These are phyloP conservation scores for Penicillium griseofulvum DNA, from an alignment of 2,329 filamentous ascomycete genomes.

Conservation along the genomic window DNA sequence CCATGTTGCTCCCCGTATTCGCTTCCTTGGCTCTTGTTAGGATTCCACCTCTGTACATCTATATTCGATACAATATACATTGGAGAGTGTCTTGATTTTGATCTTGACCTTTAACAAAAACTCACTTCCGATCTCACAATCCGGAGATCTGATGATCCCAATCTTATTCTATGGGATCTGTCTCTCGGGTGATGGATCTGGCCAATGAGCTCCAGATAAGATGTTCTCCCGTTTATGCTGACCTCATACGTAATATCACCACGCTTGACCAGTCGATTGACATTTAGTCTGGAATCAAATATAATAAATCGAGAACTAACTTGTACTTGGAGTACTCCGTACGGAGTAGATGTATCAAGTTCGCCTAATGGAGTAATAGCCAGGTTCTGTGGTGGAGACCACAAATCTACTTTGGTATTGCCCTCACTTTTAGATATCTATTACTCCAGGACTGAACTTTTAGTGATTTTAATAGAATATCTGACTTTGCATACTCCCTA, in stretches of 20 bases:
- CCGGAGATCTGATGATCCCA: conserved; percentile 17
- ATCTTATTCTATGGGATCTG: conserved; percentile 8
- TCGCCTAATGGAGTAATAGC: not conserved
- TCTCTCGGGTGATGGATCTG: not conserved
- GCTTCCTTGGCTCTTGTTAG: not conserved
- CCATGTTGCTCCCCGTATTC: not conserved
- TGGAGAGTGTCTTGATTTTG: not conserved
- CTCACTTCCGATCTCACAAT: conserved; percentile 1
- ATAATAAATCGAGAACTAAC: not conserved
- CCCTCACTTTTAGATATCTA: too few relatives aligned
- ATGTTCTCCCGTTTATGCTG: not conserved
- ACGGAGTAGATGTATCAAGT: not conserved
- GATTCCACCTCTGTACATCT: not conserved
- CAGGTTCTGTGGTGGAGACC: not conserved
- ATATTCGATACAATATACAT: not conserved
- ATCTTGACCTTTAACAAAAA: not conserved
- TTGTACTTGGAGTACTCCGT: not conserved
- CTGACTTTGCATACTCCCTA: not conserved
- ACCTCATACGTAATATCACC: not conserved
- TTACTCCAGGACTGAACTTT: too few relatives aligned
- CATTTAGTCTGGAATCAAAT: not conserved
- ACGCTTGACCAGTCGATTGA: not conserved
- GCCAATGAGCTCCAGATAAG: not conserved
- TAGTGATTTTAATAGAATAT: too few relatives aligned
- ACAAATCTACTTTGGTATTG: too few relatives aligned